A percentile compares a stretch with the other conserved stretches of the same genome.
Evolutionary conservation across 2,329 filamentous ascomycete genomes (phyloP).

Genomic region (Ascosphaera pollenicola): DNA sequence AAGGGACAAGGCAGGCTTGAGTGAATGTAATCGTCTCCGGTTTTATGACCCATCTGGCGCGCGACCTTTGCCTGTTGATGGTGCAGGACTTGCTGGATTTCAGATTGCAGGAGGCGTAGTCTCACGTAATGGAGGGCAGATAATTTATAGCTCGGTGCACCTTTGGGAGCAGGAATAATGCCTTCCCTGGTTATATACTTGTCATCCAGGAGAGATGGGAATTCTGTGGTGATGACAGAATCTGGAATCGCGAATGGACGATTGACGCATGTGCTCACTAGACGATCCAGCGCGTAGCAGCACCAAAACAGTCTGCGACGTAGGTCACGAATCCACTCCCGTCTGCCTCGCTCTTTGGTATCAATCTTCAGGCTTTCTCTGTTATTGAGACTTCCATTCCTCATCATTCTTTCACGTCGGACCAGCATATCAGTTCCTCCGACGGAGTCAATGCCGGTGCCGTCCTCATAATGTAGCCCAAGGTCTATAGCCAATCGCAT

Average conservation of each 20-base stretch:
- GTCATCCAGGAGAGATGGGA: constrained; percentile 75
- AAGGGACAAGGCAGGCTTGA: constrained; percentile 67
- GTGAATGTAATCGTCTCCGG: constrained; percentile 48
- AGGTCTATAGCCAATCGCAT: constrained; percentile 78
- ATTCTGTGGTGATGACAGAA: constrained; percentile 86
- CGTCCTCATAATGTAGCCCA: constrained; percentile 82
- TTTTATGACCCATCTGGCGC: constrained; percentile 37
- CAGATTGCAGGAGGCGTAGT: constrained; percentile 69
- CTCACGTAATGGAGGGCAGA: constrained; percentile 87
- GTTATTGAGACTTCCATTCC: constrained; percentile 2
- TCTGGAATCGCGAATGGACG: constrained; percentile 90
- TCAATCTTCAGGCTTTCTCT: constrained; percentile 19
- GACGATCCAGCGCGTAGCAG: constrained; percentile 82
- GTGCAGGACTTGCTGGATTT: constrained; percentile 84
- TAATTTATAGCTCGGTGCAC: constrained; percentile 63
- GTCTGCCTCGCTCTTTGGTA: constrained; percentile 38
- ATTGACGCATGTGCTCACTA: constrained; percentile 85
- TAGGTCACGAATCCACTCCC: constrained; percentile 70
- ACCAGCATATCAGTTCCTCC: constrained; percentile 11
- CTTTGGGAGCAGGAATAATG: constrained; percentile 40
- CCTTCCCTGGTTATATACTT: constrained; percentile 64
- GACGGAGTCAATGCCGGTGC: constrained; percentile 37
- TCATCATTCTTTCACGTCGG: constrained; percentile 3
- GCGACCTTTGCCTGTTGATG: constrained; percentile 73
- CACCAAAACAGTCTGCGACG: constrained; percentile 88